Evolutionary conservation across 2,329 filamentous ascomycete species (phyloP).

Genomic region (Stachybotrys chlorohalonatus): DNA sequence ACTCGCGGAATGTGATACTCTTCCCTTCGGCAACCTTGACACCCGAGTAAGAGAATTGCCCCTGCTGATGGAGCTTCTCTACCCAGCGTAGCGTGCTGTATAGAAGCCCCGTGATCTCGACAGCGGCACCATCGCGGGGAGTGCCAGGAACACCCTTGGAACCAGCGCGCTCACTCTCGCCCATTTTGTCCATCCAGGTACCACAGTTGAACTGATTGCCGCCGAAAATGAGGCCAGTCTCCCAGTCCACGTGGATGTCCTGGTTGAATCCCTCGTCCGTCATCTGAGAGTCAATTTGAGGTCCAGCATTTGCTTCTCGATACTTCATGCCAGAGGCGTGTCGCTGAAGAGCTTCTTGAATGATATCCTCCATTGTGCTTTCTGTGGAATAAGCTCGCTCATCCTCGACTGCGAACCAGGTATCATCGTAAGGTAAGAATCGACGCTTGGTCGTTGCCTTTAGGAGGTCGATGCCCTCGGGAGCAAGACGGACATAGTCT

Average conservation of each 20-base stretch:
- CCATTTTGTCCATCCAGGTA: constrained; percentile 99
- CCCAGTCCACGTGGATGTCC: constrained; percentile 88
- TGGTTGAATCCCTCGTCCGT: constrained; percentile 85
- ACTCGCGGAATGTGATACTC: constrained; percentile 61
- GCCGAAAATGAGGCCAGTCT: constrained; percentile 77
- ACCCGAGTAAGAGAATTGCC: constrained; percentile 62
- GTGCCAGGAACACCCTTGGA: constrained; percentile 93
- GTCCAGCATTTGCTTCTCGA: constrained; percentile 87
- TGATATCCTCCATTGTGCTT: constrained; percentile 78
- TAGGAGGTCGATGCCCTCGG: constrained; percentile 65
- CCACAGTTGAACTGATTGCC: constrained; percentile 93
- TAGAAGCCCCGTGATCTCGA: constrained; percentile 88
- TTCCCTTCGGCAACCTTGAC: constrained; percentile 57
- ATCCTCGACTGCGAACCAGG: constrained; percentile 81
- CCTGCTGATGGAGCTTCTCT: constrained; percentile 53
- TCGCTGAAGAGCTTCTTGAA: constrained; percentile 87
- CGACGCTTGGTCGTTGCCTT: constrained; percentile 71
- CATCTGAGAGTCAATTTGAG: constrained; percentile 87
- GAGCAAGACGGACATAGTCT: constrained; percentile 77
- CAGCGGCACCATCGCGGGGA: constrained; percentile 88
- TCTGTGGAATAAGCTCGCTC: constrained; percentile 74
- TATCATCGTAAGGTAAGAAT: constrained; percentile 92
- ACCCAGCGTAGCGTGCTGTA: constrained; percentile 89
- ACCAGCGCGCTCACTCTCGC: constrained; percentile 83
- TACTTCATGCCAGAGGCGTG: constrained; percentile 89